Percentiles rank a stretch among this genome's conserved stretches.
Conservation (phyloP, 2,329 filamentous ascomycete species). For the Epichloe coenophiala region DNA sequence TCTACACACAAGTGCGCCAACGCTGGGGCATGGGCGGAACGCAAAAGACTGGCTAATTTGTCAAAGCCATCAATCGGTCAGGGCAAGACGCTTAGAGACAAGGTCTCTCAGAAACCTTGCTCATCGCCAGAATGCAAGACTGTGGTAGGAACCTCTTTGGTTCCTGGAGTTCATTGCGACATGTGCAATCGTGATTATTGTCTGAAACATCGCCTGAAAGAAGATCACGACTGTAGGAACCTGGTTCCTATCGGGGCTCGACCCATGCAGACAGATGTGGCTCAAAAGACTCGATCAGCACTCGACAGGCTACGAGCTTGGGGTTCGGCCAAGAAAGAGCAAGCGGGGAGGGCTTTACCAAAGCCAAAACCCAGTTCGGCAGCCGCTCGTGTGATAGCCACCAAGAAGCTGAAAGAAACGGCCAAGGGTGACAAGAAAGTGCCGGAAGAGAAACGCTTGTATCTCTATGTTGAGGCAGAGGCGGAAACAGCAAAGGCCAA, state of each 20-base stretch:
- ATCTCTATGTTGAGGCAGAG: slow-evolving; percentile 81
- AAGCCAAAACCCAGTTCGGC: slow-evolving; percentile 50
- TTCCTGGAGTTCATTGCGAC: slow-evolving; percentile 56
- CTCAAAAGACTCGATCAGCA: slow-evolving; percentile 58
- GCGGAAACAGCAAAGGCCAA: slow-evolving; percentile 75
- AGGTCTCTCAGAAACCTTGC: slow-evolving; percentile 52
- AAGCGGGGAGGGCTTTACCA: slow-evolving; percentile 43
- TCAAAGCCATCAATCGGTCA: slow-evolving; percentile 39
- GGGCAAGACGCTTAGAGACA: slow-evolving; percentile 39
- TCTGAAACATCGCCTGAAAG: slow-evolving; percentile 59
- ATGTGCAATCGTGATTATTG: slow-evolving; percentile 64
- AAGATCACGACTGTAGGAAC: slow-evolving; percentile 77
- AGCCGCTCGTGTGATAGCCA: slow-evolving; percentile 50
- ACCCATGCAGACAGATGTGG: slow-evolving; percentile 28
- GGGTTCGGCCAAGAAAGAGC: slow-evolving; percentile 60
- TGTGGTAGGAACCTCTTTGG: slow-evolving; percentile 53
- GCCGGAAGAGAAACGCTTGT: slow-evolving; percentile 71
- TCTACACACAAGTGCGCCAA: slow-evolving; percentile 57
- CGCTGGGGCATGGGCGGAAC: slow-evolving; percentile 48
- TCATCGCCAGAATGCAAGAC: slow-evolving; percentile 54
- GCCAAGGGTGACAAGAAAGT: slow-evolving; percentile 86
- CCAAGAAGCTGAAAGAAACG: slow-evolving; percentile 68
- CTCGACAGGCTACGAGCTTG: slow-evolving; percentile 67
- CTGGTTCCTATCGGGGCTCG: slow-evolving; percentile 45
- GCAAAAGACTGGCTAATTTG: slow-evolving; percentile 40